phyloP scores from a whole-genome alignment of 192 early-diverging fungal genomes.

The Podila horticola region DNA sequence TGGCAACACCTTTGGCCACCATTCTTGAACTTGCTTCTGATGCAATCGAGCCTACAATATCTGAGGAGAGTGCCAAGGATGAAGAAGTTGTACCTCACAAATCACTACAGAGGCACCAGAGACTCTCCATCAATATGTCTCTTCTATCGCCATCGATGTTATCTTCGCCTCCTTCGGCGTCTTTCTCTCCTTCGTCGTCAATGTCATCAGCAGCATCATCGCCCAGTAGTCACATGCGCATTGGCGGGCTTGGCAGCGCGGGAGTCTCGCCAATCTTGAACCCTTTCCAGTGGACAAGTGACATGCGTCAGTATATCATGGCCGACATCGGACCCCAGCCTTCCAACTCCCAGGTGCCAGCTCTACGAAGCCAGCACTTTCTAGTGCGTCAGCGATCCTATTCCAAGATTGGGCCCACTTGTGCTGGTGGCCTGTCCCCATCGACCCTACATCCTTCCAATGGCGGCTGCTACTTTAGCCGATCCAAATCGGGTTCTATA shows the following conservation, averaged over 20 bases:
- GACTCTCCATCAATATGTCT: conserved; percentile 32
- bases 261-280: conserved; percentile 24
- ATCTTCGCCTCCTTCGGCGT: conserved; percentile 15
- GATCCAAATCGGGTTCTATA: background rate
- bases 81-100: background rate
- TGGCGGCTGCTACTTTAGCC: conserved; percentile 1
- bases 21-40: conserved; percentile 19
- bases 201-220: conserved; percentile 25
- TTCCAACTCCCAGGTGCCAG: conserved; percentile 27
- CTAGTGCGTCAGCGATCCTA: conserved; percentile 24
- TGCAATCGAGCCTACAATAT: conserved; percentile 6
- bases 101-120: background rate
- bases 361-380: conserved; percentile 1
- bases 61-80: background rate
- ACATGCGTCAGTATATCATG: conserved; percentile 46
- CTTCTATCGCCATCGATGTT: conserved; percentile 16
- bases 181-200: conserved; percentile 7
- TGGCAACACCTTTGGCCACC: conserved; percentile 12
- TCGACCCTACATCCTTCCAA: background rate
- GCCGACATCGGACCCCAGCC: conserved; percentile 49
- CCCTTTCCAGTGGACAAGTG: conserved; percentile 40
- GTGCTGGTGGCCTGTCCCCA: conserved; percentile 1
- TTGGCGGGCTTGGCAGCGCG: background rate
- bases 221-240: conserved; percentile 4
- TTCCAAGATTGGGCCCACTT: conserved; percentile 16